Base-by-base conservation (phyloP, 1,139 yeast species). In the Hyphopichia pseudoburtonii region DNA sequence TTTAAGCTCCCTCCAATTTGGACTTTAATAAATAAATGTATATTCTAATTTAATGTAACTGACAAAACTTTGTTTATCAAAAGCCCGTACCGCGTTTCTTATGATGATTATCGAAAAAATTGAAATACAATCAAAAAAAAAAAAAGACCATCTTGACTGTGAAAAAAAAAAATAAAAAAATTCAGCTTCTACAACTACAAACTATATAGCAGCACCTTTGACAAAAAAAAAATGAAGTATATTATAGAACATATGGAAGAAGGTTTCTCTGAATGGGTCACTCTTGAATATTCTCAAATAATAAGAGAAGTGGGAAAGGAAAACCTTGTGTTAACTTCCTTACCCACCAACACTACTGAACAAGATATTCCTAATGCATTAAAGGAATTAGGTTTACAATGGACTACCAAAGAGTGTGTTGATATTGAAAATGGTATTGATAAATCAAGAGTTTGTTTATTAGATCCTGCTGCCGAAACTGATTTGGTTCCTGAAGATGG, bases 231-330 rank as follows among this genome's bases (percentile, higher is more conserved):
- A 42, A 86, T 87, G 95, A 88, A 86, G 62, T 90, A 88, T 70
- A 79, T 92, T 38, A 88, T 92, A 40, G 98, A 92, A 64, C 98
- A 92, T 59, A 89, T 92, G 97, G 98, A 92, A 62, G 86, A 82
- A 44, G 97, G 96, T 1, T 88, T 92, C 73, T 87, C 96, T 48
- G 94, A 86, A 51, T 92, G 98, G 98, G 97, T 90, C 30, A 75
- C 78, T 32, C 73, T 92, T 17, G 98, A 92, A 56, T 92, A 92
- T 59, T 66, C 80, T 22, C 88, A 86, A 52, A 89, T 92, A 41
- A 79, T 89, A 37, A 69, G 76, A 38, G 97, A 90, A 46, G 82
- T 92, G 5, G 97, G 97, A 2, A 66, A 69, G 23, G 81, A 78
- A 27, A 88, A 89, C 57, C 70, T 92, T 36, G 67, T 84, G 35